Evolutionary conservation across 1,139 yeast genomes (phyloP).

Genomic region (Oligophagozyma castellii): DNA sequence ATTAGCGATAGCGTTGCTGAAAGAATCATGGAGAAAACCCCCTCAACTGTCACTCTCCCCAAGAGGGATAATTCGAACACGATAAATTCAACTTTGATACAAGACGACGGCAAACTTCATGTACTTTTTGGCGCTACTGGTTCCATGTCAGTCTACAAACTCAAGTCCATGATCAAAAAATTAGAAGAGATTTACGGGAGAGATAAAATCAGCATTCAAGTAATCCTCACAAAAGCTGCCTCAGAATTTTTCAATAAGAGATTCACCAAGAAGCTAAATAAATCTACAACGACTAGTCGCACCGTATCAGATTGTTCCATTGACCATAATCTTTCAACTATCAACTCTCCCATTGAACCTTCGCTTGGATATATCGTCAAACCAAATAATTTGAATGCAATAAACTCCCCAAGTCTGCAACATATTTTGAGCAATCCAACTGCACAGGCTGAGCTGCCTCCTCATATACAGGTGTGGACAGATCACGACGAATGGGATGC

Average conservation of each 20-base stretch:
- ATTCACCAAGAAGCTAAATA: constrained; percentile 7
- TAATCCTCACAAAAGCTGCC: constrained; percentile 68
- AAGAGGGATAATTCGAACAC: constrained; percentile 37
- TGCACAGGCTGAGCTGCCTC: constrained; percentile 33
- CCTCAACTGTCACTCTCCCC: constrained; percentile 8
- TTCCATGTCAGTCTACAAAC: constrained; percentile 62
- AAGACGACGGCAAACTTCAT: constrained; percentile 81
- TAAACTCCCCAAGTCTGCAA: constrained; percentile 1
- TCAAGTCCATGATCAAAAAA: constrained; percentile 58
- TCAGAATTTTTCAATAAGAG: constrained; percentile 56
- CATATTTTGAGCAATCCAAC: constrained; percentile 5
- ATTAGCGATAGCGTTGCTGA: neutral
- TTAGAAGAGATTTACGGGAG: constrained; percentile 61
- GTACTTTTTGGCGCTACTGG: constrained; percentile 83
- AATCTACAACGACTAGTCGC: too few species aligned
- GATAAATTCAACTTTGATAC: constrained; percentile 66
- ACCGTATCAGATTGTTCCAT: neutral
- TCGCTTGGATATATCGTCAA: constrained; percentile 2
- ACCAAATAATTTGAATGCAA: constrained; percentile 1
- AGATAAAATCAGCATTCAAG: constrained; percentile 61
- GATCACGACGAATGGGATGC: constrained; percentile 85
- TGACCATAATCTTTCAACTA: constrained; percentile 2
- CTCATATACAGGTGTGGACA: constrained; percentile 64
- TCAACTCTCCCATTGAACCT: neutral
- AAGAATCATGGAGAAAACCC: neutral